These are phyloP conservation scores for Geoglossum cookeanum DNA, from an alignment of 2,329 filamentous ascomycete genomes.

Conservation along the genomic window DNA sequence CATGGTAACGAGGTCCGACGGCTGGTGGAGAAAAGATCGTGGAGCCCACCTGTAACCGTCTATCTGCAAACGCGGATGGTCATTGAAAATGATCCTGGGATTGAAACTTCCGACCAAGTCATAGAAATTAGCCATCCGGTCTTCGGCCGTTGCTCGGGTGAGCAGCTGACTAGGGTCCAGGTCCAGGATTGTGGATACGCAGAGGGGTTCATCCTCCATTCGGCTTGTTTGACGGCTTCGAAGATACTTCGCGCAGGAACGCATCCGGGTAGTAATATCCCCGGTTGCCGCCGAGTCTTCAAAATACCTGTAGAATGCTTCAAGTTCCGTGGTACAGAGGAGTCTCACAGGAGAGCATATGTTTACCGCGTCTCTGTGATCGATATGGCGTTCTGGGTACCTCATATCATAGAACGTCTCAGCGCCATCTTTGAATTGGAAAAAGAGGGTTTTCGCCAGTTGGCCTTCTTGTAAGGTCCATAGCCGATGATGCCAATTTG, in stretches of 20 bases:
- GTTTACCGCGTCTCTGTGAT: neutral
- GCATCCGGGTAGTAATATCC: neutral
- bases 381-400: neutral
- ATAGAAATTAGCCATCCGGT: neutral
- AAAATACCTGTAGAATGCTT: neutral
- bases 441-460: neutral
- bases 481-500: neutral
- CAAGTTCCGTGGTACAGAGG: neutral
- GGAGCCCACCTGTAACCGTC: neutral
- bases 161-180: neutral
- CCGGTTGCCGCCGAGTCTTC: neutral
- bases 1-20: neutral
- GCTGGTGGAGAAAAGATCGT: neutral
- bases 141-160: neutral
- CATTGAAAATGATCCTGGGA: neutral
- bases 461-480: neutral
- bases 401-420: neutral
- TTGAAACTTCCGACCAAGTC: neutral
- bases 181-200: neutral
- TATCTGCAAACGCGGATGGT: neutral
- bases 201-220: neutral
- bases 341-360: neutral
- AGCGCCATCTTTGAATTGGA: neutral
- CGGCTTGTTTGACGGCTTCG: neutral
- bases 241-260: neutral